Evolutionary conservation across 2,329 filamentous ascomycete genomes (phyloP), one percentile per base, ranked within the genome.

Genomic region (Orbilia javanica): DNA sequence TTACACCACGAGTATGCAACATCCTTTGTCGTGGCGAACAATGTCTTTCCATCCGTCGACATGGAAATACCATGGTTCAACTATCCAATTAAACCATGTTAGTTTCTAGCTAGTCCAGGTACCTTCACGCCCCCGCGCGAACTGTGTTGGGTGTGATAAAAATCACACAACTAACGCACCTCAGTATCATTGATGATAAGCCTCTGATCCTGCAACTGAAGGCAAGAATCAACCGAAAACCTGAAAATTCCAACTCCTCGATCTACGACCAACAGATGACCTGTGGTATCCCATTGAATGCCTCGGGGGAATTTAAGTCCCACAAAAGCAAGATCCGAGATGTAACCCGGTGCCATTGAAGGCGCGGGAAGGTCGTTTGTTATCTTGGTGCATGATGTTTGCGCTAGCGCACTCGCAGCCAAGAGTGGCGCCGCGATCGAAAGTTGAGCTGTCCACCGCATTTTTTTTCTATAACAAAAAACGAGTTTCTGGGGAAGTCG

Each of bases 11-110:
- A 72, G 46, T 68, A 78, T 63, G 68, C 67, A 27, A 64, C 36
- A 62, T 78, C 74, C 10, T 72, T 72, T 4, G 60, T 78, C 11
- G 74, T 72, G 22, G 74, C 74, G 46, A 78, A 78, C n/a, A 78
- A 46, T 27, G 67, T 78, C 46, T 63, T 72, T 52, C 74, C 74
- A 52, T 78, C 74, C 1, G 50, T 8, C 4, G 74, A 78, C 22
- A 78, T 72, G 42, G 74, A 78, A 42, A 78, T 78, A 27, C 74
- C 74, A 62, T 78, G 74, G 62, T 72, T 78, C 31, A 78, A n/a
- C 74, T 50, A 50, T 50, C 46, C 31, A 50, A 48, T 50, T 18
- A 64, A 20, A 55, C 55, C 20, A 18, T 6, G 18, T 65, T 60
- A 71, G 67, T 53, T 18, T 15, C 7, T n/a, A 5, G 15, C 22